Base-by-base conservation (phyloP, 352 stramenopile species). In the Pythium utonaiense region DNA sequence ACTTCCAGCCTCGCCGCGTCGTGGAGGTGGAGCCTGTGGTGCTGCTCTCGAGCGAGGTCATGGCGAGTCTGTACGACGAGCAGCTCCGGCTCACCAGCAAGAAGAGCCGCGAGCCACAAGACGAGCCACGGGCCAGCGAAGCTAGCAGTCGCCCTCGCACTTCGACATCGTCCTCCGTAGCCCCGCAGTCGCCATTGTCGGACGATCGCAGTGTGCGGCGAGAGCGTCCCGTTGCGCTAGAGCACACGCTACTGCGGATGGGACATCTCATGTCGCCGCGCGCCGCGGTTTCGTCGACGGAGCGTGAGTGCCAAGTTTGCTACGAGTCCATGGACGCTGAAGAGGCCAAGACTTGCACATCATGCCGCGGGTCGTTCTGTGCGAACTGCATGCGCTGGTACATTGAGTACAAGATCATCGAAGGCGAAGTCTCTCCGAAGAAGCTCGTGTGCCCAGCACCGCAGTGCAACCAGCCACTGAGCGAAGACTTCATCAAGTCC, bases 381-480 rank as follows among this genome's bases (percentile, higher is more conserved):
- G 56, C 59, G 22, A 80, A 67, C 40, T 92, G 82, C 70, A 80
- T 78, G 44, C 73, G 77, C 44, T 84, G 73, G 76, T 92, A 90
- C 64, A 77, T 92, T 28, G 71, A 87, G 57, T 83, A 77, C 69
- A 92, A 92, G 69, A 78, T 92, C 50, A 60, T 80, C 31, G 82
- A 92, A 52, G 82, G 82, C 24, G 80, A 90, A 53, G 82, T 92
- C 7, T 92, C 82, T 24, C 51, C 67, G 19, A 83, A 82, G 60
- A 89, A 89, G 61, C 72, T 92, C 53, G 75, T 90, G 55, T 92
- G 82, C 56, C 80, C 80, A 1, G 71, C 82, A 14, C 77, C 82
- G 9, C 69, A 87, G 22, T 92, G 82, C 55, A 66, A 53, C 3
- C 69, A 68, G 4, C 63, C 82, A 27, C 57, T 92, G 48, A 57